Conservation (phyloP, 2,329 filamentous ascomycete genomes). For the Beauveria sp. region DNA sequence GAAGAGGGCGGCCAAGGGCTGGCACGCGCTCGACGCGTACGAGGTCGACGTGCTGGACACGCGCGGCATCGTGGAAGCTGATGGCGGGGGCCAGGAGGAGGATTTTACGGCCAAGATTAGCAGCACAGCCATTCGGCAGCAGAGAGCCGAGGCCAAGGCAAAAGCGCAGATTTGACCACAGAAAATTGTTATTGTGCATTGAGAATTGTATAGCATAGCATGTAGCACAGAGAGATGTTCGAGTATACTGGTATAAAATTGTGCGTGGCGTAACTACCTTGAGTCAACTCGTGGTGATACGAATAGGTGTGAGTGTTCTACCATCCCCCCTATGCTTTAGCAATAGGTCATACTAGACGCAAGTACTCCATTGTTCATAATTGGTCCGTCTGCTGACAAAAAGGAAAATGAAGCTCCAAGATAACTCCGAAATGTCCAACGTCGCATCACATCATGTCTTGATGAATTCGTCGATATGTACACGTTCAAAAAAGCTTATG, state of each 20-base stretch:
- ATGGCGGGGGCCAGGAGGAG: constrained; percentile 13
- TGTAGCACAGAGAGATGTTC: neutral
- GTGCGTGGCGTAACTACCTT: neutral
- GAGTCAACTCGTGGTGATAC: neutral
- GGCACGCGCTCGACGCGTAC: constrained; percentile 68
- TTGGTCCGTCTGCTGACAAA: neutral
- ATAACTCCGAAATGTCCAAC: neutral
- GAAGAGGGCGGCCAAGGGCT: constrained; percentile 68
- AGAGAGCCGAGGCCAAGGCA: constrained; percentile 29
- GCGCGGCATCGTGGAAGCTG: constrained; percentile 29
- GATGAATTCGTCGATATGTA: constrained; percentile 49
- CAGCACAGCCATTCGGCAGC: constrained; percentile 72
- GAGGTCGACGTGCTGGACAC: constrained; percentile 84
- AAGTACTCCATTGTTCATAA: neutral
- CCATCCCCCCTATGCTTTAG: neutral
- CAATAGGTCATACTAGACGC: neutral
- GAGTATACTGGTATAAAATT: neutral
- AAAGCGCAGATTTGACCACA: constrained; percentile 7
- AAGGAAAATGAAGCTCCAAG: neutral
- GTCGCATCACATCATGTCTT: constrained; percentile 15
- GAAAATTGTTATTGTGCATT: too few species aligned
- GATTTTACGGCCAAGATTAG: constrained; percentile 80
- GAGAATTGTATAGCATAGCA: neutral
- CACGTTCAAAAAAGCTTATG: constrained; percentile 53
- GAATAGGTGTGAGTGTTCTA: neutral